Evolutionary conservation across 805 yeast species (phyloP).

Genomic region (Cyberlindnera americana): DNA sequence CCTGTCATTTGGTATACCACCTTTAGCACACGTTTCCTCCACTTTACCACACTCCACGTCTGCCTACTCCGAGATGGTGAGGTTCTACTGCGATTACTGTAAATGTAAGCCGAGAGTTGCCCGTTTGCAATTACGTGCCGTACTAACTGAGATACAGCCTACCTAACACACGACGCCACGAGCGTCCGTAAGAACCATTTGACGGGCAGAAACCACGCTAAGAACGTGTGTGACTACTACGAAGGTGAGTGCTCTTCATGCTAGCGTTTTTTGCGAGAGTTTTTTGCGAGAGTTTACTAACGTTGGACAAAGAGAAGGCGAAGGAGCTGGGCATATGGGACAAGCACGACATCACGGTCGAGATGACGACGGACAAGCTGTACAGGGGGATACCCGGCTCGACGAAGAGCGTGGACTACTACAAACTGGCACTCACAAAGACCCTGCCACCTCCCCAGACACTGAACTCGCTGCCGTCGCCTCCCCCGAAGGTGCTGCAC

Average conservation of each 20-base stretch:
- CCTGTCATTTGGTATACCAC: too few species aligned
- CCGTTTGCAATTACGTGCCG: too few species aligned
- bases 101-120: slow-evolving; percentile 36
- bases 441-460: slow-evolving; percentile 27
- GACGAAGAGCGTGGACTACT: slow-evolving; percentile 11
- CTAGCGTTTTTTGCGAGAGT: neutral
- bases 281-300: neutral
- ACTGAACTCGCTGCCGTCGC: slow-evolving; percentile 20
- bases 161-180: slow-evolving; percentile 82
- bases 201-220: slow-evolving; percentile 71
- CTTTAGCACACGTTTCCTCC: too few species aligned
- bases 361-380: slow-evolving; percentile 17
- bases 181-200: slow-evolving; percentile 82
- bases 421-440: slow-evolving; percentile 19
- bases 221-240: slow-evolving; percentile 70
- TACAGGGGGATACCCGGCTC: slow-evolving; percentile 34
- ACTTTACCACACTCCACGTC: too few species aligned
- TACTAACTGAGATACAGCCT: slow-evolving; percentile 33
- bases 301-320: slow-evolving; percentile 24
- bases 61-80: slow-evolving; percentile 47
- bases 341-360: slow-evolving; percentile 24
- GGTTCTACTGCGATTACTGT: slow-evolving; percentile 83
- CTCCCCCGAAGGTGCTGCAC: slow-evolving; percentile 26
- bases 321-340: slow-evolving; percentile 33
- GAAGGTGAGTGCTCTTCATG: slow-evolving; percentile 44